phyloP scores from a whole-genome alignment of 352 stramenopile species.

The Pilasporangium apinafurcum region DNA sequence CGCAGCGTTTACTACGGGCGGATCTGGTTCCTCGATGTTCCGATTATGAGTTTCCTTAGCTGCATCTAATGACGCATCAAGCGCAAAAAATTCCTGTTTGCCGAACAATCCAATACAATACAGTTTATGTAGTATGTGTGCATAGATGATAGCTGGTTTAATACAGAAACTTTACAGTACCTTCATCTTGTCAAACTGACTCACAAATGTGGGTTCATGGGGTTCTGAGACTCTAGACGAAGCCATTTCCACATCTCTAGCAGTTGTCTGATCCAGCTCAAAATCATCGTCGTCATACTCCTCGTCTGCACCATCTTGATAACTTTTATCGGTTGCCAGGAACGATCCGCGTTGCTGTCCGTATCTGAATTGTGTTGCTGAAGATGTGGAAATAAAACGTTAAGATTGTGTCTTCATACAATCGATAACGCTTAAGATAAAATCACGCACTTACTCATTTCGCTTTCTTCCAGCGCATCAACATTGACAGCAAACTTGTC shows the following conservation, averaged over 20 bases:
- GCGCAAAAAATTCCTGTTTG: constrained; percentile 12
- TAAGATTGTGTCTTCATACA: no score
- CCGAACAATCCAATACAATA: no score
- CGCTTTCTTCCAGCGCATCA: constrained; percentile 41
- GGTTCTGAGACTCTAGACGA: not conserved
- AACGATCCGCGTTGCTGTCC: not conserved
- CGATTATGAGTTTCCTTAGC: constrained; percentile 6
- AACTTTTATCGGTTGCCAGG: constrained; percentile 6
- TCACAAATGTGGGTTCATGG: constrained; percentile 11
- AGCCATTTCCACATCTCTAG: constrained; percentile 4
- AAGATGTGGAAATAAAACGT: no score
- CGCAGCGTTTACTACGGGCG: not conserved
- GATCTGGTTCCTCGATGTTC: not conserved
- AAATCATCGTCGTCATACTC: constrained; percentile 62
- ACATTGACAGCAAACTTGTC: constrained; percentile 70
- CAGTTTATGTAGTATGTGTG: no score
- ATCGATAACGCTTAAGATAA: constrained; percentile 1
- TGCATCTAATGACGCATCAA: constrained; percentile 16
- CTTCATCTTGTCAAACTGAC: constrained; percentile 36
- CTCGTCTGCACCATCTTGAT: constrained; percentile 13
- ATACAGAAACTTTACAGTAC: constrained; percentile 3
- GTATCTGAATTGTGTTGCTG: constrained; percentile 9
- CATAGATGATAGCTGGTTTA: no score
- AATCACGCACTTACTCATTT: constrained; percentile 20
- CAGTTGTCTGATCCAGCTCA: constrained; percentile 49